Percentiles rank a stretch among this genome's conserved stretches.
phyloP scores from a whole-genome alignment of 1,284 basidiomycete genomes.

The Schizophyllum commune region DNA sequence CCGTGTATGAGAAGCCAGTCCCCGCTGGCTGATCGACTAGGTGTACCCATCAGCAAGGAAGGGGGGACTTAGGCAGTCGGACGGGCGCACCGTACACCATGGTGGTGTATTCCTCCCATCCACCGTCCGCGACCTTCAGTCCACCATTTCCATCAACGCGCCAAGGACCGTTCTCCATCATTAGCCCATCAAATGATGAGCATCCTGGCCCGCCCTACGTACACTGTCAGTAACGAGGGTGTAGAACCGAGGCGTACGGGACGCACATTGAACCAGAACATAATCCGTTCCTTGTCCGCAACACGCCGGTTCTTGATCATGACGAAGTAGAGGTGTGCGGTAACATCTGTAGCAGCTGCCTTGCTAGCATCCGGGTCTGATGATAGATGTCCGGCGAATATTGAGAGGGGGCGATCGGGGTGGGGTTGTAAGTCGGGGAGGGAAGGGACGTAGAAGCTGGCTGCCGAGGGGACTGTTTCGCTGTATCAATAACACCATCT shows the following conservation, averaged over 20 bases:
- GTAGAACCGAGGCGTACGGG: neutral
- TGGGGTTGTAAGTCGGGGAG: conserved; percentile 75
- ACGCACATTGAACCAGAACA: conserved; percentile 95
- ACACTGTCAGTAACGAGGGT: neutral
- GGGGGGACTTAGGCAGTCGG: neutral
- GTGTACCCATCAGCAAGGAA: conserved; percentile 1
- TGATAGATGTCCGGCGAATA: conserved; percentile 77
- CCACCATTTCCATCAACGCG: conserved; percentile 74
- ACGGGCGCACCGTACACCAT: conserved; percentile 77
- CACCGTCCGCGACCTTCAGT: conserved; percentile 75
- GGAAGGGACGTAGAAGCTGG: conserved; percentile 76
- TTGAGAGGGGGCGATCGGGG: conserved; percentile 59
- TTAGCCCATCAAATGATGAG: conserved; percentile 92
- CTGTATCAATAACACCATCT: conserved; percentile 3
- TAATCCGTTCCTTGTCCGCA: conserved; percentile 81
- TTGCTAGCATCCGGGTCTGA: conserved; percentile 56
- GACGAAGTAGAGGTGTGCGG: conserved; percentile 84
- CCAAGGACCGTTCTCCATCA: conserved; percentile 98
- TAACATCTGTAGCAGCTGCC: conserved; percentile 43
- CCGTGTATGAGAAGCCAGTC: conserved; percentile 88
- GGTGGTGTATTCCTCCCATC: conserved; percentile 99
- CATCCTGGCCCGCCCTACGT: conserved; percentile 88
- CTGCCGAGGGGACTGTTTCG: conserved; percentile 60
- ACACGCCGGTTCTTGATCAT: conserved; percentile 82
- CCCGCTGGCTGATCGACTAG: conserved; percentile 95